Evolutionary conservation across 148 eudicot species (phyloP).

Genomic region (Limonium bicolor): DNA sequence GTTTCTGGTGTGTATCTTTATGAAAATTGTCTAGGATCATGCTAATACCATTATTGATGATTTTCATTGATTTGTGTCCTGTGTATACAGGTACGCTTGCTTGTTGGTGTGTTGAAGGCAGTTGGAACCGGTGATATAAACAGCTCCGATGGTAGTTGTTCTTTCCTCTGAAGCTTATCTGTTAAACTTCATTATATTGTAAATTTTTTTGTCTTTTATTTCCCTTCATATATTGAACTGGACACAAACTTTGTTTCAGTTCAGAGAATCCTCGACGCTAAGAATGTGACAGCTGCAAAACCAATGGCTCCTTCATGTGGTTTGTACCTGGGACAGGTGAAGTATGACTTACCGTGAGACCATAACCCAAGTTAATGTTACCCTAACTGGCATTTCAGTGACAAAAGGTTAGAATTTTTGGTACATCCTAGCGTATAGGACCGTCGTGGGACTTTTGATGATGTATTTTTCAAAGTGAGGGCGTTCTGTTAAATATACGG

Average conservation of each 20-base stretch:
- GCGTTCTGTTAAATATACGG: no score
- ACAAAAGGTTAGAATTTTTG: no score
- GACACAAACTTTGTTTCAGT: conserved; percentile 22
- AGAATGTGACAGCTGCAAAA: conserved; percentile 52
- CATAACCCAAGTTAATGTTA: no score
- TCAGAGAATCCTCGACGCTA: conserved; percentile 63
- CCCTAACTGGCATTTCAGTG: no score
- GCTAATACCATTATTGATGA: background rate
- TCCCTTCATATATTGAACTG: background rate
- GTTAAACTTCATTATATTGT: no score
- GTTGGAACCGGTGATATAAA: conserved; percentile 80
- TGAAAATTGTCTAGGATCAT: background rate
- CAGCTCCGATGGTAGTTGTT: conserved; percentile 44
- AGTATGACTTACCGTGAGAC: conserved; percentile 33
- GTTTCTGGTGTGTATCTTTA: background rate
- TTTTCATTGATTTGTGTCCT: background rate
- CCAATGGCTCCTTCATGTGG: conserved; percentile 98
- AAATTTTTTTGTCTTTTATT: background rate
- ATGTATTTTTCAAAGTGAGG: no score
- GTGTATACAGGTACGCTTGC: conserved; percentile 64
- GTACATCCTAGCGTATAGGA: no score
- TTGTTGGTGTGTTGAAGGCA: conserved; percentile 75
- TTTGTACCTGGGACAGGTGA: conserved; percentile 75
- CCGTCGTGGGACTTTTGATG: no score
- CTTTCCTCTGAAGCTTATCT: background rate